Evolutionary conservation across 371 early-diverging fungal species (phyloP), one percentile per base, ranked within the genome.

Genomic region (Mortierella sp.): DNA sequence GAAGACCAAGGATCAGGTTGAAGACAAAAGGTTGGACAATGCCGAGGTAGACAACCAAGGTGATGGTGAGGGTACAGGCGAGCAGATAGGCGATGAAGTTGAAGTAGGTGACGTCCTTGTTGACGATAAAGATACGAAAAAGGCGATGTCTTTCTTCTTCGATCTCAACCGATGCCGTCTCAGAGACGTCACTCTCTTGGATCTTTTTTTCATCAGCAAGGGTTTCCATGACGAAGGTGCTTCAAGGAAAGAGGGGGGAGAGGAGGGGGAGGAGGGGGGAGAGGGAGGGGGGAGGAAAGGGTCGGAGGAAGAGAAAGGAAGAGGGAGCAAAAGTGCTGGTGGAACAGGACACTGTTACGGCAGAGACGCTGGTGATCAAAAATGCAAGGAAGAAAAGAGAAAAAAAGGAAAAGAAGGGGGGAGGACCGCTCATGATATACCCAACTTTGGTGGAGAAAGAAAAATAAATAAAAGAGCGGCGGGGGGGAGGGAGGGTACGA

Each of bases 11-110:
- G 4, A 60, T 57, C 43, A 56, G 44, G 55, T 43, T 72, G 50
- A 68, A 57, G 55, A 68, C 43, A 56, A 62, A 60, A 25, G 73
- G 15, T 67, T 71, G 68, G 30, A 46, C 64, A 19, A 60, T 80
- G 81, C 73, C 83, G 80, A 74, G 75, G 75, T 53, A 87, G 66
- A 70, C 89, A 75, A 73, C 86, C 67, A 72, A 83, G 81, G 47
- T 80, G 81, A 88, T 60, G 84, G 88, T 43, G 81, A 87, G 82
- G 7, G 88, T 83, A 43, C 83, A 82, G 30, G 75, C 82, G 53
- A 86, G 80, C 14, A 90, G 81, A 47, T 76, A 83, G 57, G 83
- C 82, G 5, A 86, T 53, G 1, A 88, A 84, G 14, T 85, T 72
- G 16, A 83, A 47, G 60, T 84, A 82, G 30, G 77, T 70, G 7